phyloP scores from a whole-genome alignment of 2,329 filamentous ascomycete species.

The Leptographium lundbergii region DNA sequence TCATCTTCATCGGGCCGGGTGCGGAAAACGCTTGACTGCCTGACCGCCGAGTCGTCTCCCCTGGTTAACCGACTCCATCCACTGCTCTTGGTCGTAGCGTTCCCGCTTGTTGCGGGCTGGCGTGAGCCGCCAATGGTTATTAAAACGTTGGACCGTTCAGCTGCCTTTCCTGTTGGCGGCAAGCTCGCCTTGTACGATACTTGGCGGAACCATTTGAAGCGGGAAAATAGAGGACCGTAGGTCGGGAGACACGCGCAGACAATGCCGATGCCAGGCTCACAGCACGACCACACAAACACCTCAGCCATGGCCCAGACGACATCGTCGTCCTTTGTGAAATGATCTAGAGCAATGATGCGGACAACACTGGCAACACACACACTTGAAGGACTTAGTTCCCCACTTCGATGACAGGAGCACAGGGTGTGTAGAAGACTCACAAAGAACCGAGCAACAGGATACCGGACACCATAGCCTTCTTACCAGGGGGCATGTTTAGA shows the following conservation, averaged over 20 bases:
- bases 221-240: neutral
- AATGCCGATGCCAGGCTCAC: neutral
- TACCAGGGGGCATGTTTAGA: neutral
- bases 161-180: neutral
- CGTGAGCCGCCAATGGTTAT: neutral
- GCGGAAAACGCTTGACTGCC: neutral
- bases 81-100: neutral
- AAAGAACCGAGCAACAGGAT: neutral
- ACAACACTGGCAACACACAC: neutral
- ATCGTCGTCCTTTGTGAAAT: neutral
- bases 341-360: neutral
- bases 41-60: no score
- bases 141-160: neutral
- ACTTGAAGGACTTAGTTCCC: neutral
- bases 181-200: neutral
- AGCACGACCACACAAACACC: slow-evolving; percentile 2
- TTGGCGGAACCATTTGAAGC: neutral
- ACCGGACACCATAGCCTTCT: neutral
- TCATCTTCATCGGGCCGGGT: neutral
- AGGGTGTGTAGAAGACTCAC: neutral
- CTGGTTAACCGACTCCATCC: neutral
- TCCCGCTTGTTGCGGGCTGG: neutral
- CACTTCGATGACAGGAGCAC: neutral
- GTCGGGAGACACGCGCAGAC: neutral
- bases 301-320: slow-evolving; percentile 2